Base-by-base conservation (phyloP, 257 asterid genomes). In the Scutellaria baicalensis region DNA sequence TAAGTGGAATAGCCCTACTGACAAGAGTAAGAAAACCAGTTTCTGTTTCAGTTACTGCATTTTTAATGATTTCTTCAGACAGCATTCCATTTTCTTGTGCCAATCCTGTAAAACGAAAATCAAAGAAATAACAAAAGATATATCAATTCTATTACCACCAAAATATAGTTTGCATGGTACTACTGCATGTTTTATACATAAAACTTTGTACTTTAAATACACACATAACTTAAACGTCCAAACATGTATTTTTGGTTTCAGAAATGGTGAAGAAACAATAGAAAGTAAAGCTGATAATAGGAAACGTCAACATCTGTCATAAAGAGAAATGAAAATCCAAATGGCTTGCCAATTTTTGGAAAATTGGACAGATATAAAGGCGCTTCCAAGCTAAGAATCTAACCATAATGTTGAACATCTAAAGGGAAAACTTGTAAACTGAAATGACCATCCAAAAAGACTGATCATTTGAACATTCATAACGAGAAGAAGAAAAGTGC, bases 31-130 rank as follows among this genome's bases (percentile, higher is more conserved):
- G 76, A 66, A 88, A 88, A 40, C 85, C 90, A 23, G 79, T 84
- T 73, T 92, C 97, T 36, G 96, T 89, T 59, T 81, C 89, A 39
- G 88, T 64, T 18, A 86, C 71, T 45, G 97, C 90, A 5, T 74
- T 79, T 65, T 16, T 68, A 9, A 92, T 79, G 16, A 80, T 73
- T n/a, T 84, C 88, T 70, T 82, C 92, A 1, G 84, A 75, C 39
- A 92, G 75, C 6, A 66, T 70, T 70, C 96, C 84, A 16, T 71
- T 84, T 73, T 88, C 95, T 69, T 70, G 79, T 45, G 95, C 91
- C 66, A 78, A 79, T 68, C 73, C 98, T 92, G 89, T 40, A 64
- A 64, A 54, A 67, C 18, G 56, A 70, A 44, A 39, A 20, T 13
- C 17, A 11, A 35, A 33, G 45, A 36, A 36, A 13, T 13, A 56